These are phyloP conservation scores for Neurospora sp. DNA, from an alignment of 2,329 filamentous ascomycete species.

Conservation along the genomic window DNA sequence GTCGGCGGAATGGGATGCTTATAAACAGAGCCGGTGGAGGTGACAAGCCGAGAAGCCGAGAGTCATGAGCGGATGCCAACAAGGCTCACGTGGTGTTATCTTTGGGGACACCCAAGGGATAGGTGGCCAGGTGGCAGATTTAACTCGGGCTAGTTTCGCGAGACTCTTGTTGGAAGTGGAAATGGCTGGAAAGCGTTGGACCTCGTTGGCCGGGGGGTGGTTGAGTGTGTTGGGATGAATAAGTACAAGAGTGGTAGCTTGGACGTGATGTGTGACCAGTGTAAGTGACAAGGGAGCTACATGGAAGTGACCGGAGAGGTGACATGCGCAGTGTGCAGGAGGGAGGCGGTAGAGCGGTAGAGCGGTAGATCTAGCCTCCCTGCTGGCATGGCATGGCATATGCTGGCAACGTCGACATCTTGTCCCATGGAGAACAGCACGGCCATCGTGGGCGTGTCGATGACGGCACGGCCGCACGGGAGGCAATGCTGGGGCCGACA, in stretches of 20 bases:
- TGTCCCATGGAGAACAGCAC: neutral
- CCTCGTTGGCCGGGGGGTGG: constrained; percentile 2
- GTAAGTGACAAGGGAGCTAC: neutral
- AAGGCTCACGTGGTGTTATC: constrained; percentile 17
- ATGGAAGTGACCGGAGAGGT: neutral
- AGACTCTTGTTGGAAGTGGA: constrained; percentile 10
- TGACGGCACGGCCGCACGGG: constrained; percentile 9
- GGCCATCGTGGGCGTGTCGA: constrained; percentile 2
- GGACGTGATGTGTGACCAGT: neutral
- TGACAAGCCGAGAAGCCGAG: constrained; percentile 3
- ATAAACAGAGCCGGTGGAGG: constrained; percentile 12
- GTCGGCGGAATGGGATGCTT: constrained; percentile 5
- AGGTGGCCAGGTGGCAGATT: constrained; percentile 12
- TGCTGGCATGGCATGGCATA: neutral
- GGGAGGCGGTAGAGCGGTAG: neutral
- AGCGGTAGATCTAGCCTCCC: neutral
- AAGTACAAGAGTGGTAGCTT: neutral
- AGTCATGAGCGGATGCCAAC: constrained; percentile 8
- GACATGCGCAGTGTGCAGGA: neutral
- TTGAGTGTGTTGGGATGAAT: constrained; percentile 1
- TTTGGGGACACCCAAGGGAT: constrained; percentile 5
- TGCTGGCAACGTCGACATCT: neutral
- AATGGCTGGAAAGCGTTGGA: constrained; percentile 18
- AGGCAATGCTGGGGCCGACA: neutral
- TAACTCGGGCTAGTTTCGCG: constrained; percentile 5